Evolutionary conservation across 768 basidiomycete genomes (phyloP).

Genomic region (Amanita rubescens): DNA sequence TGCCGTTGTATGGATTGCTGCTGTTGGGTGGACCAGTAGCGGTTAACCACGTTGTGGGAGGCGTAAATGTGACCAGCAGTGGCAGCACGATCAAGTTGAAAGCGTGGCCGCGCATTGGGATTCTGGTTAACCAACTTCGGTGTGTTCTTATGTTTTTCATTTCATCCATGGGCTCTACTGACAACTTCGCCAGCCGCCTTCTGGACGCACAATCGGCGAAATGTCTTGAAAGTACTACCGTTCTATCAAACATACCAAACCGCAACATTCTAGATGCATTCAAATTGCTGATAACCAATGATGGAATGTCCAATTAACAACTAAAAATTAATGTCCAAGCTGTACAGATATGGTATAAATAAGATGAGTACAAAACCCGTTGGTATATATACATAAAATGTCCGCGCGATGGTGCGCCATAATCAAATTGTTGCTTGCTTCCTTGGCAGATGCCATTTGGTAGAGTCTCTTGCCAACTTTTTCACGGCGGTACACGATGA

Average conservation of each 20-base stretch:
- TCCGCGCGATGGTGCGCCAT: not conserved
- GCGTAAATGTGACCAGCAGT: slow-evolving; percentile 52
- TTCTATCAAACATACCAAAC: slow-evolving; percentile 20
- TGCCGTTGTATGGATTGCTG: slow-evolving; percentile 82
- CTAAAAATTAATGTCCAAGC: not conserved
- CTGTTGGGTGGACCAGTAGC: slow-evolving; percentile 77
- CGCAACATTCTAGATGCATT: slow-evolving; percentile 1
- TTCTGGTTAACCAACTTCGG: slow-evolving; percentile 83
- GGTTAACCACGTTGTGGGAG: slow-evolving; percentile 78
- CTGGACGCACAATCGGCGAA: slow-evolving; percentile 61
- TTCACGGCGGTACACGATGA: not conserved
- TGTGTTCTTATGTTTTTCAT: slow-evolving; percentile 23
- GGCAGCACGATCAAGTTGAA: slow-evolving; percentile 52
- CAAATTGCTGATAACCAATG: slow-evolving; percentile 18
- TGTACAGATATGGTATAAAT: not conserved
- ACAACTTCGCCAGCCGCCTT: slow-evolving; percentile 39
- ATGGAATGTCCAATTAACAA: slow-evolving; percentile 23
- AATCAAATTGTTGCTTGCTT: not conserved
- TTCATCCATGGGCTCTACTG: not conserved
- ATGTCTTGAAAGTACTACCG: slow-evolving; percentile 56
- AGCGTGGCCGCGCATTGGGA: slow-evolving; percentile 87
- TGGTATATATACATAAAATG: not conserved
- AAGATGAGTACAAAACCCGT: not conserved
- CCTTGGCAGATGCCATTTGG: not conserved
- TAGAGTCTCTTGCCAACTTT: not conserved